Evolutionary conservation across 768 basidiomycete genomes (phyloP).

Genomic region (Pisolithus albus): DNA sequence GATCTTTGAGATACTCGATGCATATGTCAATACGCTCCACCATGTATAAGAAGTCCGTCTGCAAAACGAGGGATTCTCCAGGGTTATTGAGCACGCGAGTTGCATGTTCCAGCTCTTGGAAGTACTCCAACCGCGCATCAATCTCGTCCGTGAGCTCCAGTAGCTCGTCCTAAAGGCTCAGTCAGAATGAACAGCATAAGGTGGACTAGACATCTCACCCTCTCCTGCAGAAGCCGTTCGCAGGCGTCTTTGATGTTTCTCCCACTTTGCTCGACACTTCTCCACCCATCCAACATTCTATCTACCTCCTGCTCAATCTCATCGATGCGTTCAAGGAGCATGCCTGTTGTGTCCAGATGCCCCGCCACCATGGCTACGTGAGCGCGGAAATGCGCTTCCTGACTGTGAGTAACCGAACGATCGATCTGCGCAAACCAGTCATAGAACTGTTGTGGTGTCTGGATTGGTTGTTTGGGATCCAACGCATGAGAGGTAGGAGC

Average conservation of each 20-base stretch:
- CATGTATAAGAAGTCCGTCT: conserved; percentile 92
- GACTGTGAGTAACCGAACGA: conserved; percentile 83
- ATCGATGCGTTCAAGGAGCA: conserved; percentile 62
- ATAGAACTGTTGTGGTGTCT: conserved; percentile 93
- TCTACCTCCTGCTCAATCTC: conserved; percentile 69
- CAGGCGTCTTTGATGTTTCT: conserved; percentile 87
- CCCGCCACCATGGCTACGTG: conserved; percentile 72
- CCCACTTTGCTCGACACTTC: conserved; percentile 88
- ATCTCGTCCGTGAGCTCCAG: conserved; percentile 80
- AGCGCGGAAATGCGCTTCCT: conserved; percentile 86
- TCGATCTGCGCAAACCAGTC: conserved; percentile 94
- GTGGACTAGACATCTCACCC: conserved; percentile 44
- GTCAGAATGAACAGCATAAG: neutral
- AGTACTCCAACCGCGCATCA: conserved; percentile 77
- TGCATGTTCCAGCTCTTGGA: conserved; percentile 89
- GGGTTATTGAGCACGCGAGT: conserved; percentile 93
- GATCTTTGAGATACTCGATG: conserved; percentile 79
- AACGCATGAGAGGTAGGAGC: conserved; percentile 42
- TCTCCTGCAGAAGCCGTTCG: conserved; percentile 82
- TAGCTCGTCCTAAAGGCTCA: conserved; percentile 55
- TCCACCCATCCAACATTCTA: conserved; percentile 79
- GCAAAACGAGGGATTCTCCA: conserved; percentile 84
- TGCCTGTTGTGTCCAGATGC: conserved; percentile 74
- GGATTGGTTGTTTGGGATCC: conserved; percentile 71
- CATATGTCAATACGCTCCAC: conserved; percentile 93